Evolutionary conservation across 352 stramenopile species (phyloP), one percentile per base, ranked within the genome.

Genomic region (Globisporangium irregulare): DNA sequence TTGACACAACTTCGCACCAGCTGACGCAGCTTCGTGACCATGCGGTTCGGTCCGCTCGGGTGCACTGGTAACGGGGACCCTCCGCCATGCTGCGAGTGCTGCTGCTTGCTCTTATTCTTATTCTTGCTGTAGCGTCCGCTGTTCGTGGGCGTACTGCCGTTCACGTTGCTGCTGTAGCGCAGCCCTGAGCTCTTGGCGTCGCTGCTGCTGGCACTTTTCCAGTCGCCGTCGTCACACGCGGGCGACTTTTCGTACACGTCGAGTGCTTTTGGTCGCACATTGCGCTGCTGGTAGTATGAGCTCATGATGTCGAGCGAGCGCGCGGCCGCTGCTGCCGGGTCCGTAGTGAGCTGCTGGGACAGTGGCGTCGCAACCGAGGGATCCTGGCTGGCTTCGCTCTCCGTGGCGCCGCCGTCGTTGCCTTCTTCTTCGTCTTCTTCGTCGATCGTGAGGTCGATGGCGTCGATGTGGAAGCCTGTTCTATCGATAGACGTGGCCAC

Each of bases 1-100:
- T 78, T 72, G 9, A 76, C 67, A 68, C 79, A 92, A 54, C 71
- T 77, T 20, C 63, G 73, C 10, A 90, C 81, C 15, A 88, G 71
- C 22, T 64, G 59, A 50, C 80, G 73, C 29, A 91, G 74, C 62
- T 75, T 80, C 5, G 70, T 46, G 10, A 80, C 43, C 12, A 66
- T 70, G 7, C 67, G 61, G 14, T 27, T 73, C 29, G 61, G 55
- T 3, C 67, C 62, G 32, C 25, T 62, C 38, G 46, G 57, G 20
- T 69, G 62, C 27, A 59, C 34, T 3, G 58, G 62, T 3, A 56
- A 55, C 20, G 62, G 55, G 0, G 29, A 60, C 4, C 38, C 50
- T 5, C 5, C 57, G 18, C 27, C 34, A 43, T 50, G 41, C 9
- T 27, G 41, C 46, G 27, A 34, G 24, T 59, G 25, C 12, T 61